Evolutionary conservation across 352 stramenopile genomes (phyloP).

Genomic region (Globisporangium megalacanthum): DNA sequence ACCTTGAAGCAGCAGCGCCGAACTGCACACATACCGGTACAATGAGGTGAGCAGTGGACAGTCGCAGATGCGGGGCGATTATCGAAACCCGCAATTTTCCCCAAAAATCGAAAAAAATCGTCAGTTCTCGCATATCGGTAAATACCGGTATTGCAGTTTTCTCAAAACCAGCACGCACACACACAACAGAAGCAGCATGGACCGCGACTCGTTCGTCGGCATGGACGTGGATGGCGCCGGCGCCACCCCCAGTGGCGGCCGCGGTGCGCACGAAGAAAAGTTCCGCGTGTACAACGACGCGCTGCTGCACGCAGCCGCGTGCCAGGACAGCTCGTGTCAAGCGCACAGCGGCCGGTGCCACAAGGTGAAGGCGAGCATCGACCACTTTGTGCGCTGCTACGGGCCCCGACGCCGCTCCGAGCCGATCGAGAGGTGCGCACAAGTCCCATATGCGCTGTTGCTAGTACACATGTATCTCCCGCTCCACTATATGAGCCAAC

Average conservation of each 20-base stretch:
- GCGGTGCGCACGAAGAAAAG: slow-evolving; percentile 65
- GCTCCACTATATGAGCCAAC: background rate
- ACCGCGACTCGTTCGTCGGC: slow-evolving; percentile 18
- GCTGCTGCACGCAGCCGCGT: slow-evolving; percentile 66
- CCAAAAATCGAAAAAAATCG: background rate
- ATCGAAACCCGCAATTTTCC: too few species aligned
- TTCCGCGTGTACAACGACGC: slow-evolving; percentile 85
- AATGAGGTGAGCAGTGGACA: too few species aligned
- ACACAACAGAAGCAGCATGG: slow-evolving; percentile 4
- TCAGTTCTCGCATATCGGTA: background rate
- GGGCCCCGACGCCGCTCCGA: slow-evolving; percentile 56
- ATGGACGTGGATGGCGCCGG: slow-evolving; percentile 33
- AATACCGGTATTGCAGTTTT: background rate
- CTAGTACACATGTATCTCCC: background rate
- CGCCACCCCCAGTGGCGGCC: slow-evolving; percentile 8
- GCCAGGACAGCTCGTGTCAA: slow-evolving; percentile 47
- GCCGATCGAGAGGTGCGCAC: slow-evolving; percentile 69
- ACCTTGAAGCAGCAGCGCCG: too few species aligned
- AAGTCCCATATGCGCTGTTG: background rate
- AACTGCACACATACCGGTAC: too few species aligned
- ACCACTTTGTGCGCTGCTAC: slow-evolving; percentile 87
- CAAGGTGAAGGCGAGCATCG: slow-evolving; percentile 86
- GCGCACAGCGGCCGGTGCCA: slow-evolving; percentile 65
- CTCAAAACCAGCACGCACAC: background rate
- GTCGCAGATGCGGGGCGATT: too few species aligned